A percentile compares a stretch with the other conserved stretches of the same genome.
phyloP scores from a whole-genome alignment of 1,284 basidiomycete species.

The Austroboletus rostrupii region DNA sequence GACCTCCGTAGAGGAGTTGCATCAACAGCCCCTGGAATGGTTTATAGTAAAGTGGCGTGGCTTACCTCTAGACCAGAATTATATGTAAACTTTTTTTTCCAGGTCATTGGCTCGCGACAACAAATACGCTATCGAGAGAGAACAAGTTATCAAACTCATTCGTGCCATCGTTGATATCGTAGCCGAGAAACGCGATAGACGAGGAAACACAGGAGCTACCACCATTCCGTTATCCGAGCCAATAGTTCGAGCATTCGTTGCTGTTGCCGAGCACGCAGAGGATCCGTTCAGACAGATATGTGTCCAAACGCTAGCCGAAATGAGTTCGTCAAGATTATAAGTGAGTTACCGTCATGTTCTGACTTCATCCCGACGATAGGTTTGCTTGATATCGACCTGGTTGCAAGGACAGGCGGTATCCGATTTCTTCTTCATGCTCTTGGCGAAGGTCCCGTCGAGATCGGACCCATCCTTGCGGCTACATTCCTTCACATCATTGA shows the following conservation, averaged over 20 bases:
- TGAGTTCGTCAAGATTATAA: constrained; percentile 50
- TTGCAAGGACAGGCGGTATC: constrained; percentile 80
- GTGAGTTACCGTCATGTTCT: constrained; percentile 9
- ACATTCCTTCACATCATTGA: constrained; percentile 86
- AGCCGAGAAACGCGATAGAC: constrained; percentile 47
- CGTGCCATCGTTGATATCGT: constrained; percentile 79
- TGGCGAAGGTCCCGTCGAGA: constrained; percentile 83
- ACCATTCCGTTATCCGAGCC: constrained; percentile 67
- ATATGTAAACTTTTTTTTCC: constrained; percentile 11
- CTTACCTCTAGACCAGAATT: neutral
- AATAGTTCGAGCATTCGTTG: constrained; percentile 83
- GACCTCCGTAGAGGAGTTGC: constrained; percentile 58
- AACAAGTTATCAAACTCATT: constrained; percentile 91
- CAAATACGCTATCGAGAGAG: constrained; percentile 82
- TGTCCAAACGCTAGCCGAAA: constrained; percentile 89
- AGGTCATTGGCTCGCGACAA: constrained; percentile 85
- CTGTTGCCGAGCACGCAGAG: constrained; percentile 90
- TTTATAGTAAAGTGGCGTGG: constrained; percentile 73
- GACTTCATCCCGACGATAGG: constrained; percentile 40
- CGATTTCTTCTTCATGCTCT: constrained; percentile 84
- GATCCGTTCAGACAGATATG: constrained; percentile 85
- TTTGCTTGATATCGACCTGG: constrained; percentile 81
- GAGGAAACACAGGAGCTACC: constrained; percentile 40
- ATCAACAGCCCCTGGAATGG: constrained; percentile 74
- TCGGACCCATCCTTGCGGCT: constrained; percentile 81